Base-by-base conservation (phyloP, 306 rosid genomes). In the Argentina anserina region DNA sequence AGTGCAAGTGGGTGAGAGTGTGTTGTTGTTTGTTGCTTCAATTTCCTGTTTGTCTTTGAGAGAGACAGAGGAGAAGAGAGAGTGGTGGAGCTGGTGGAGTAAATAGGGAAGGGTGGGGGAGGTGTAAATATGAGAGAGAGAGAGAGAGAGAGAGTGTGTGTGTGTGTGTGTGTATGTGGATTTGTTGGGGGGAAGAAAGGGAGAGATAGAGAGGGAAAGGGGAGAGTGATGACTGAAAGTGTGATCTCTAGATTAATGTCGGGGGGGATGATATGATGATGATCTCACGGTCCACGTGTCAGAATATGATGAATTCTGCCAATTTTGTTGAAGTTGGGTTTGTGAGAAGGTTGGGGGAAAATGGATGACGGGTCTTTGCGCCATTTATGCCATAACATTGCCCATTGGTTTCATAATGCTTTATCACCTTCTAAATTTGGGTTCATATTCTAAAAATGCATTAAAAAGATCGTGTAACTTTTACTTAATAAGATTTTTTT, bases 271-370 rank as follows among this genome's bases (percentile, higher is more conserved):
- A 23, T 23, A 0, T 17, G 10, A 31, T 31, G 31, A 65, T 45
- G 70, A 67, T 56, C 75, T 79, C 73, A 76, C 23, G 28, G 49
- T 80, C 73, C 93, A 84, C 88, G 90, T 87, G 89, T 62, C 76
- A 68, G 81, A 88, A 84, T 83, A 70, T 84, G 86, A 84, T 83
- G 90, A 84, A 62, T n/a, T 15, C 65, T 58, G 5, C 60, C 2
- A 26, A 13, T 29, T 72, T 39, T 72, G 59, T 7, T 47, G 55
- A 2, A 6, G 25, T 49, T 18, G 55, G 23, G 55, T 8, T 47
- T 47, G 55, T 18, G 25, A 23, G 55, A 18, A 20, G 10, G 55
- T 20, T 20, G 55, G 52, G 53, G 21, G n/a, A n/a, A n/a, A n/a
- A n/a, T n/a, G n/a, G n/a, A n/a, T n/a, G n/a, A n/a, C n/a, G n/a